Conservation (phyloP, 306 rosid species). For the Quercus berberidifolia region DNA sequence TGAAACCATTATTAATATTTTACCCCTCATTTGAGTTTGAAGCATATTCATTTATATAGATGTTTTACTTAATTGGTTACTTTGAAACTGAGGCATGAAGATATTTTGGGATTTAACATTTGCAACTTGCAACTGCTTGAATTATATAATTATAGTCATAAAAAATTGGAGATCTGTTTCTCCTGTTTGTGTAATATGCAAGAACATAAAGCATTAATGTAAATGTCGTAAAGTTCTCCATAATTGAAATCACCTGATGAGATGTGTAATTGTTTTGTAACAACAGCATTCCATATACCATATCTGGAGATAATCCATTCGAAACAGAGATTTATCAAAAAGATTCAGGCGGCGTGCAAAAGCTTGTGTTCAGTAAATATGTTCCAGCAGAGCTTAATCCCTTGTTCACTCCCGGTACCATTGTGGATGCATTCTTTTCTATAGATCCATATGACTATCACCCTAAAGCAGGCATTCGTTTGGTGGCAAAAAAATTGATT, state of each 20-base stretch:
- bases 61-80: not conserved
- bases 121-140: not conserved
- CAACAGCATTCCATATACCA: slow-evolving; percentile 72
- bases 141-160: not conserved
- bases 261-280: not conserved
- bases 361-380: slow-evolving; percentile 61
- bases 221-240: not conserved
- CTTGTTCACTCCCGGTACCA: slow-evolving; percentile 58
- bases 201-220: not conserved
- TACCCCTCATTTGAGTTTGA: no score
- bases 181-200: not conserved
- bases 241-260: not conserved
- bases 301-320: slow-evolving; percentile 33
- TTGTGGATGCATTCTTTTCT: slow-evolving; percentile 76
- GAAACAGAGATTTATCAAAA: slow-evolving; percentile 82
- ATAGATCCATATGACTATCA: slow-evolving; percentile 73
- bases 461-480: slow-evolving; percentile 75
- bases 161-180: not conserved
- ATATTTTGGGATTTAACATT: not conserved
- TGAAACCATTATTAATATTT: not conserved
- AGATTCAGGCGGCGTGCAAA: slow-evolving; percentile 59
- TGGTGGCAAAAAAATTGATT: slow-evolving; percentile 76
- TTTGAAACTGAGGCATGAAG: not conserved
- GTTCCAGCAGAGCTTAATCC: slow-evolving; percentile 67
- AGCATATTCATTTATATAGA: not conserved